phyloP scores from a whole-genome alignment of 441 rosid genomes.

The Rhodomyrtus psidioides region DNA sequence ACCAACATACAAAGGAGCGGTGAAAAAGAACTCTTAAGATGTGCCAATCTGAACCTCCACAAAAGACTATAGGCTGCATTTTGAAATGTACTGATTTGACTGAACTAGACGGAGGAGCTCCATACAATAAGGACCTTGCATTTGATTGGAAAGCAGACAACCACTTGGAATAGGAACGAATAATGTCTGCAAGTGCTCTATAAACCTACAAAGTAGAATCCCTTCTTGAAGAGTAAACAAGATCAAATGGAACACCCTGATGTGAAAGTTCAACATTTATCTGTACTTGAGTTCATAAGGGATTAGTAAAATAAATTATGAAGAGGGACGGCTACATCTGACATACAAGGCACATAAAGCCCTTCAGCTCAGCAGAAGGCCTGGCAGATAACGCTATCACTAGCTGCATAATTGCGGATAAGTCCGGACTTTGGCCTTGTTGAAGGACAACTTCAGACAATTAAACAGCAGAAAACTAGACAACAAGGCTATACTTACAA shows the following conservation, averaged over 20 bases:
- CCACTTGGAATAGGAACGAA: conserved; percentile 95
- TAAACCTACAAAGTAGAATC: conserved; percentile 49
- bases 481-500: not conserved
- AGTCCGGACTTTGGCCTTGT: conserved; percentile 60
- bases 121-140: conserved; percentile 71
- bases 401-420: conserved; percentile 75
- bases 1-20: not conserved
- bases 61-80: not conserved
- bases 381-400: conserved; percentile 55
- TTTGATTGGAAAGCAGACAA: conserved; percentile 60
- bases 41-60: not conserved
- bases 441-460: conserved; percentile 52
- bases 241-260: not conserved
- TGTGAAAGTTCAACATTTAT: not conserved
- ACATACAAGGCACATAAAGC: conserved; percentile 83
- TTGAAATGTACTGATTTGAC: not conserved
- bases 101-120: not conserved
- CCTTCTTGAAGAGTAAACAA: not conserved
- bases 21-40: not conserved
- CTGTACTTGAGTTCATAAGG: not conserved
- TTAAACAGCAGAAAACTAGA: not conserved
- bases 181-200: conserved; percentile 83
- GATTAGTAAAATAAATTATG: not conserved
- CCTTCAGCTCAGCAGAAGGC: conserved; percentile 56
- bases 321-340: conserved; percentile 9